Base-by-base conservation (phyloP, 129 eudicot species). In the Centrapalus pauciflorus region DNA sequence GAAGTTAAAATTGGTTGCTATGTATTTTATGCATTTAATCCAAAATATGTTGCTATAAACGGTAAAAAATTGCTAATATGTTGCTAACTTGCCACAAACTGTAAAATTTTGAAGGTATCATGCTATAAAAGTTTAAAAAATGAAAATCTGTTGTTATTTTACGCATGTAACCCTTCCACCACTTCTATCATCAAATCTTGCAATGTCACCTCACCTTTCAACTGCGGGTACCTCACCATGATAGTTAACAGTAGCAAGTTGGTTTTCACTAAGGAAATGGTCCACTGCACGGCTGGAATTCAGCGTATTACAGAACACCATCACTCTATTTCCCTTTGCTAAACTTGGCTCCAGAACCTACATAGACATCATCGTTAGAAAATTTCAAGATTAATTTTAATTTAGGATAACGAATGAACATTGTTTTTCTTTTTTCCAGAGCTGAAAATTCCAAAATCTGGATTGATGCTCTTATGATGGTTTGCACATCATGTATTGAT, bases 161-260 rank as follows among this genome's bases (percentile, higher is more conserved):
- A n/a, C n/a, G n/a, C n/a, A n/a, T n/a, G n/a, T n/a, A n/a, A n/a
- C n/a, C n/a, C n/a, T n/a, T n/a, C n/a, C n/a, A n/a, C n/a, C n/a
- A n/a, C n/a, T n/a, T n/a, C n/a, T n/a, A n/a, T n/a, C n/a, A n/a
- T n/a, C n/a, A n/a, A n/a, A n/a, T n/a, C 50, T 41, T 23, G 16
- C 4, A 14, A 32, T 55, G 52, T 55, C 45, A 33, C 70, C 81
- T 80, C 63, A 93, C 99, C 99, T 84, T 77, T 93, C 88, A 55
- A 82, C 96, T 17, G 96, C 95, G 0, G 99, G 99, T 7, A 93
- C 99, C 82, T 92, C 98, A 34, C 98, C 98, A 51, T 92, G 98
- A 80, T 92, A 88, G 83, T 92, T 92, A 67, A 92, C 98, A 16
- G 98, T 88, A 70, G 90, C 87, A 12, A 92, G 72, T 60, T 83